Conservation (phyloP, 768 basidiomycete genomes). For the Boletus eberwhitei region DNA sequence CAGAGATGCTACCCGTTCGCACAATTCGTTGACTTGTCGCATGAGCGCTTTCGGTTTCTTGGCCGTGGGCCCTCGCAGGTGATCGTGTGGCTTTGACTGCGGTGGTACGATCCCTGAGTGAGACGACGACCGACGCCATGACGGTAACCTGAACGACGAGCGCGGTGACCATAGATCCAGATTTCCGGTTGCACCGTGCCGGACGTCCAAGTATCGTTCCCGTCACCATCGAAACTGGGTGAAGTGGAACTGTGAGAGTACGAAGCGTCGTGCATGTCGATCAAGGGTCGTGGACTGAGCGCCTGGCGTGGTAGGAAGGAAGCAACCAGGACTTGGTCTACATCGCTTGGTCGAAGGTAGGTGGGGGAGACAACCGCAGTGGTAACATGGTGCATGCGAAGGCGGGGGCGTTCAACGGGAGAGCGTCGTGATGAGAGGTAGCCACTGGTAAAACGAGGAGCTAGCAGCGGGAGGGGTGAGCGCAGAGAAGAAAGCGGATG, state of each 20-base stretch:
- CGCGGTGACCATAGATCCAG: too few relatives aligned
- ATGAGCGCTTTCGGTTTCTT: neutral
- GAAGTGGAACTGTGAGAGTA: neutral
- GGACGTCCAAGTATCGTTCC: neutral
- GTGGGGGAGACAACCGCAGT: neutral
- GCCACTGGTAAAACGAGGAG: conserved; percentile 1
- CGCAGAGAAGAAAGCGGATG: neutral
- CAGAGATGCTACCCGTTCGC: conserved; percentile 6
- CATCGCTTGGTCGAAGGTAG: neutral
- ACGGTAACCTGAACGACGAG: neutral
- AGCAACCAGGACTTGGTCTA: neutral
- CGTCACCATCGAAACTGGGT: neutral
- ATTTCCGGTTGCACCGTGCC: neutral
- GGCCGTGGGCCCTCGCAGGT: neutral
- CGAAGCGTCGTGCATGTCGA: neutral
- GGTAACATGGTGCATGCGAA: neutral
- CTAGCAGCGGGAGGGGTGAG: too few relatives aligned
- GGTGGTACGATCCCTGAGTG: conserved; percentile 14
- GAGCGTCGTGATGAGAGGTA: neutral
- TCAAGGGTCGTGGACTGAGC: neutral
- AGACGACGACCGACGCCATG: conserved; percentile 10
- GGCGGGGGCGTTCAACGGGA: neutral
- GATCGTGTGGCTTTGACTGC: conserved; percentile 4
- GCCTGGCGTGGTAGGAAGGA: neutral
- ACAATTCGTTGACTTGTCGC: conserved; percentile 6